phyloP scores from a whole-genome alignment of 306 rosid genomes.

The Neltuma alba region DNA sequence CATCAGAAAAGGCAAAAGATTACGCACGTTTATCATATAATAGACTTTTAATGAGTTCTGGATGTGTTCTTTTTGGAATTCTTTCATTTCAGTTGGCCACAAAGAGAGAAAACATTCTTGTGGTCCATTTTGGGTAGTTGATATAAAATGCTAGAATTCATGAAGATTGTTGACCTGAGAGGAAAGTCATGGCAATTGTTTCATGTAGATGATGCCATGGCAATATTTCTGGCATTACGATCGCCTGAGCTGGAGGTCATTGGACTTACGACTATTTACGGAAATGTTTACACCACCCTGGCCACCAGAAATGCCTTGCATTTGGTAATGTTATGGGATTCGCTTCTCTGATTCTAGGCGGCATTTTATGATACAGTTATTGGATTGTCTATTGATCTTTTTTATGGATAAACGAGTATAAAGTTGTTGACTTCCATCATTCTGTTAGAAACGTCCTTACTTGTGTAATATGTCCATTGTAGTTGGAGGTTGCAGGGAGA shows the following conservation, averaged over 20 bases:
- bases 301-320: slow-evolving; percentile 97
- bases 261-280: slow-evolving; percentile 89
- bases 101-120: not conserved
- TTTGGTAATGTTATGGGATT: slow-evolving; percentile 53
- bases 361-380: not conserved
- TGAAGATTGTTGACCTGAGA: slow-evolving; percentile 24
- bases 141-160: slow-evolving; percentile 17
- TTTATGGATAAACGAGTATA: not conserved
- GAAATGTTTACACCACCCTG: slow-evolving; percentile 86
- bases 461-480: slow-evolving; percentile 27
- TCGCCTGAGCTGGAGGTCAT: slow-evolving; percentile 83
- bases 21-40: not conserved
- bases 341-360: not conserved
- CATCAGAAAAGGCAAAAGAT: not conserved
- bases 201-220: slow-evolving; percentile 88
- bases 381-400: not conserved
- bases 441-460: slow-evolving; percentile 8
- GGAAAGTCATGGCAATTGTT: slow-evolving; percentile 9
- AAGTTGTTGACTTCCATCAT: slow-evolving; percentile 3
- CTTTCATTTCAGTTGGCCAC: not conserved
- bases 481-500: slow-evolving; percentile 94
- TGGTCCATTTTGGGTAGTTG: slow-evolving; percentile 2
- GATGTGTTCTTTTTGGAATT: not conserved
- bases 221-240: slow-evolving; percentile 78
- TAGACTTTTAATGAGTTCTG: not conserved